phyloP scores from a whole-genome alignment of 2,329 filamentous ascomycete species.

The Diaporthe eres region DNA sequence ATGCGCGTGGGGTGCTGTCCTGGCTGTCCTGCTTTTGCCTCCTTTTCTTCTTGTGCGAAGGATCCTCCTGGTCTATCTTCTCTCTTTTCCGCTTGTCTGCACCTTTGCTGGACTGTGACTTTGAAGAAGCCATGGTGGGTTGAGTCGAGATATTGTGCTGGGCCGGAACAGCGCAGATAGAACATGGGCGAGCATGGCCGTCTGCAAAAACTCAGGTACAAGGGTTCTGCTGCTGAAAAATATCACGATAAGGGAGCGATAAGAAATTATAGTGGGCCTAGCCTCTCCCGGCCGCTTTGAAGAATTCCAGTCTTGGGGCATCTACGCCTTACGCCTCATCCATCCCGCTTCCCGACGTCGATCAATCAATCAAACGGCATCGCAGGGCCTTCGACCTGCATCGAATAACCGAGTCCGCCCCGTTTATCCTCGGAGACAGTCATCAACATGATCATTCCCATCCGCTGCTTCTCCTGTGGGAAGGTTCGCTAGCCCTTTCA shows the following conservation, averaged over 20 bases:
- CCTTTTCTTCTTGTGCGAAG: constrained; percentile 43
- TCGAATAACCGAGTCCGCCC: neutral
- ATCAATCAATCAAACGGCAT: constrained; percentile 30
- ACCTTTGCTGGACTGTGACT: constrained; percentile 39
- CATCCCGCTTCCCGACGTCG: neutral
- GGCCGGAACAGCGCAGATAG: constrained; percentile 17
- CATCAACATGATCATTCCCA: constrained; percentile 93
- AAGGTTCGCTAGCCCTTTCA: constrained; percentile 76
- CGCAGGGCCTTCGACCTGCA: constrained; percentile 1
- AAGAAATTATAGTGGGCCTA: constrained; percentile 42
- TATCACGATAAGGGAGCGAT: constrained; percentile 42
- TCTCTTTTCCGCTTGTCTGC: constrained; percentile 43
- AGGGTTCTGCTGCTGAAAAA: constrained; percentile 38
- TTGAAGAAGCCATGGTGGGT: constrained; percentile 41
- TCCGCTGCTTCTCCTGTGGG: constrained; percentile 98
- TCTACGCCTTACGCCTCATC: neutral
- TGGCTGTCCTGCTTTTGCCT: constrained; percentile 35
- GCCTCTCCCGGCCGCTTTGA: constrained; percentile 24
- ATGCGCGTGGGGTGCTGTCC: constrained; percentile 33
- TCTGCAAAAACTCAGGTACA: constrained; percentile 45
- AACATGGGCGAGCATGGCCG: constrained; percentile 9
- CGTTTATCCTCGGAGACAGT: neutral
- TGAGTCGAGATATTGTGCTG: constrained; percentile 22
- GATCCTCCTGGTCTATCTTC: constrained; percentile 42
- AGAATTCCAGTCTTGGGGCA: constrained; percentile 55